Base-by-base conservation (phyloP, 139 green algal genomes). In the Bryopsis sp. region DNA sequence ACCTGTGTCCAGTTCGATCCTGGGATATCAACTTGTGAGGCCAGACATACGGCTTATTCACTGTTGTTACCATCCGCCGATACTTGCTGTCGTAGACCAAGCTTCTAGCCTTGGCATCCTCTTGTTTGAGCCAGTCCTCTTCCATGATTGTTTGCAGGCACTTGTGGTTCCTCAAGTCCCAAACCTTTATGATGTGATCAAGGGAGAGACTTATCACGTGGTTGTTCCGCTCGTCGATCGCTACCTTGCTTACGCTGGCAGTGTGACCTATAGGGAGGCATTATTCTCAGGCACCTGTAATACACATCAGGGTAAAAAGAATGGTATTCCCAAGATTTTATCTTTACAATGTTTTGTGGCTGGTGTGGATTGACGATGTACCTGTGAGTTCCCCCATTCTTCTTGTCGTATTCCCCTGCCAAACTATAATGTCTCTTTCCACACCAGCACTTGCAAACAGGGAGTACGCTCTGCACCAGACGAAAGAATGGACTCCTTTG, bases 101-200 rank as follows among this genome's bases (percentile, higher is more conserved):
- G 58, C 71, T 82, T 33, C 69, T 73, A 7, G 85, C 77, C 31
- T 80, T 72, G 24, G 39, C 48, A 72, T 93, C 85, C 50, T 83
- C 82, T 2, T 67, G 54, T 19, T 68, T 75, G 47, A 48, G 70
- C 86, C 86, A 93, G 57, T 91, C 83, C 67, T 82, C 77, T 74
- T 76, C 35, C 0, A 70, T 73, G 47, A 93, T 78, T 28, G 87
- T 89, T 73, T 93, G 87, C 28, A 92, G 67, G 68, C 87, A 94
- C 34, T 78, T 78, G 68, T 90, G 82, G 71, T 85, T 94, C 29
- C 87, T 80, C 36, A 94, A 71, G 77, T 94, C 87, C 87, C 87
- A 94, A 22, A 89, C 67, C 71, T 84, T 91, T 60, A 92, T 86
- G 28, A 82, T 70, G 59, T 83, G 83, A 76, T 94, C 87, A 24